Evolutionary conservation across 768 basidiomycete species (phyloP).

Genomic region (Tulasnella sp.): DNA sequence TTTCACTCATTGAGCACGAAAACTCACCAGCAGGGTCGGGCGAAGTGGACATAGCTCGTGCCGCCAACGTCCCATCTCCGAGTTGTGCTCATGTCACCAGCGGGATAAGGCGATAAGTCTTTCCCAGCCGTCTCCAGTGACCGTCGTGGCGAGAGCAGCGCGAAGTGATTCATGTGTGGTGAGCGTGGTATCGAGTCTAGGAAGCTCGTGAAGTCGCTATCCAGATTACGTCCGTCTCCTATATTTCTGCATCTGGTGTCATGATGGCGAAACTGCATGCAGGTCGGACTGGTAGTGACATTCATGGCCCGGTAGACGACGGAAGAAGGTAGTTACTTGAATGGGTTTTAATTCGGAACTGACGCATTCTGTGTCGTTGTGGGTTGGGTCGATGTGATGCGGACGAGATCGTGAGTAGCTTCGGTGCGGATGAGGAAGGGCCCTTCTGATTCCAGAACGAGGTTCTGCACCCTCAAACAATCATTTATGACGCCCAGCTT

Average conservation of each 20-base stretch:
- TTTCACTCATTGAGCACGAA: too few species aligned
- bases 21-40: too few species aligned
- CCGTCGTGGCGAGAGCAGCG: not conserved
- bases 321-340: constrained; percentile 77
- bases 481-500: not conserved
- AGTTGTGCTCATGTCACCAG: not conserved
- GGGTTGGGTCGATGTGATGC: constrained; percentile 51
- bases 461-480: constrained; percentile 59
- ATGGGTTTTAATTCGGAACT: constrained; percentile 39
- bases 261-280: constrained; percentile 91
- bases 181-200: not conserved
- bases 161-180: not conserved
- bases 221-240: constrained; percentile 64
- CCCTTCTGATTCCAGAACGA: constrained; percentile 85
- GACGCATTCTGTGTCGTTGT: not conserved
- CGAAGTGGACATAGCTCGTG: not conserved
- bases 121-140: not conserved
- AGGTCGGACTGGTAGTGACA: constrained; percentile 84
- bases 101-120: too few species aligned
- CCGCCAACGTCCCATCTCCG: not conserved
- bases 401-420: constrained; percentile 90
- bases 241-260: constrained; percentile 67
- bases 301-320: constrained; percentile 81
- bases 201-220: constrained; percentile 61
- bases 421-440: constrained; percentile 90